A percentile compares a stretch with the other conserved stretches of the same genome.
Evolutionary conservation across 106 monocot species (phyloP).

Genomic region (Gastrodia elata): DNA sequence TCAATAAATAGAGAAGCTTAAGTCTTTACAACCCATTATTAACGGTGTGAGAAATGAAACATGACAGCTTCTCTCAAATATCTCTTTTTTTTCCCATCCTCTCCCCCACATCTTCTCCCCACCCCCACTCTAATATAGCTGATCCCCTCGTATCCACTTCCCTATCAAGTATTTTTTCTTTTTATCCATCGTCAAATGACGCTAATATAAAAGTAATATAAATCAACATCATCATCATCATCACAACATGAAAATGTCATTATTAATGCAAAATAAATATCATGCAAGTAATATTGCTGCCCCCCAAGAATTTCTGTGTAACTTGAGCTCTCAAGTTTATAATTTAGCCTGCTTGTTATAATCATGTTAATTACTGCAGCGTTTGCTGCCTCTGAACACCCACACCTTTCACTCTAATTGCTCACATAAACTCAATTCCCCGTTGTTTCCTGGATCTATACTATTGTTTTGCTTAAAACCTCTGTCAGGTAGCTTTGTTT

Average conservation of each 20-base stretch:
- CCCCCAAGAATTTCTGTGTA: background rate
- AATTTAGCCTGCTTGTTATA: background rate
- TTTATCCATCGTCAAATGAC: background rate
- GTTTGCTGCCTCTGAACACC: background rate
- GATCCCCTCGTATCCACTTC: too few species aligned
- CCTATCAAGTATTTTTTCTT: too few species aligned
- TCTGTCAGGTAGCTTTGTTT: background rate
- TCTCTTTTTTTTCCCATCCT: too few species aligned
- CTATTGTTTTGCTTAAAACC: background rate
- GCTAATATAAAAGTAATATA: background rate
- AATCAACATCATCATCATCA: background rate
- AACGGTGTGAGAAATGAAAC: background rate
- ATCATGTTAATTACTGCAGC: background rate
- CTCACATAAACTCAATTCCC: background rate
- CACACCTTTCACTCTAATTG: background rate
- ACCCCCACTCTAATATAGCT: too few species aligned
- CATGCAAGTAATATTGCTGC: background rate
- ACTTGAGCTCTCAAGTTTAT: background rate
- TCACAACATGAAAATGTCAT: background rate
- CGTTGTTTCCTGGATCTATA: too few species aligned
- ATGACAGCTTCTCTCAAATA: too few species aligned
- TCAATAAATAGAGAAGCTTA: background rate
- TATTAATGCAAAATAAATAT: background rate
- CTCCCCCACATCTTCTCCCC: too few species aligned
- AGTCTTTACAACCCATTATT: background rate